Base-by-base conservation (phyloP, 768 basidiomycete species). In the Agrocybe chaxingu region DNA sequence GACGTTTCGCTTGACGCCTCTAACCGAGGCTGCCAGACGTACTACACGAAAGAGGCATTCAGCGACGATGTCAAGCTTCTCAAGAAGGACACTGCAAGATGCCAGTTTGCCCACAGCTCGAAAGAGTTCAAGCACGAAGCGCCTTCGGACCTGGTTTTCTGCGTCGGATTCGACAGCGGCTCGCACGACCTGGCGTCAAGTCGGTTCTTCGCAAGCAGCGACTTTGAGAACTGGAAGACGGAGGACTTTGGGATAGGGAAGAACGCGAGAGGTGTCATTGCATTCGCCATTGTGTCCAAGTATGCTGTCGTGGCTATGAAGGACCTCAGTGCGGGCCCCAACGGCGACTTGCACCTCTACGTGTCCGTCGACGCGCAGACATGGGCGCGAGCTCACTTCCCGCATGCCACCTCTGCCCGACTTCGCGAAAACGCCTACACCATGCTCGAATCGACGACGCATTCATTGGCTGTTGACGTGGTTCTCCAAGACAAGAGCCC, bases 391-490 rank as follows among this genome's bases (percentile, higher is more conserved):
- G 93, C 92, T 1, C 83, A 84, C 52, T 98, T 99, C 75, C 97
- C 97, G 2, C 97, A 97, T 62, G 86, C 89, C 2, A 85, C 84
- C 0, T 83, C 81, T 2, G 85, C 88, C 1, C 77, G 78, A 33
- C 78, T 97, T 10, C 80, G 85, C 6, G 92, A 95, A 71, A 95
- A 96, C 63, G 90, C 91, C 5, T 98, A 99, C 65, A 99, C 97
- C 8, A 85, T 99, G 59, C 87, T 99, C 52, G 94, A 98, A 68
- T 89, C 87, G 3, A 95, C 92, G 7, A 85, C 86, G 0, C 93
- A 98, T 64, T 98, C 95, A 6, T 78, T 99, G 19, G 92, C 88
- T 3, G 90, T 99, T 35, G 97, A 99, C 62, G 95, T 98, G 41
- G 81, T 96, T 45, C 76, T 90, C 7, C 81, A 85, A 49, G 80